Percentiles rank a stretch among this genome's conserved stretches.
These are phyloP conservation scores for Xylaria nigripes DNA, from an alignment of 495 filamentous ascomycete species.

Conservation along the genomic window DNA sequence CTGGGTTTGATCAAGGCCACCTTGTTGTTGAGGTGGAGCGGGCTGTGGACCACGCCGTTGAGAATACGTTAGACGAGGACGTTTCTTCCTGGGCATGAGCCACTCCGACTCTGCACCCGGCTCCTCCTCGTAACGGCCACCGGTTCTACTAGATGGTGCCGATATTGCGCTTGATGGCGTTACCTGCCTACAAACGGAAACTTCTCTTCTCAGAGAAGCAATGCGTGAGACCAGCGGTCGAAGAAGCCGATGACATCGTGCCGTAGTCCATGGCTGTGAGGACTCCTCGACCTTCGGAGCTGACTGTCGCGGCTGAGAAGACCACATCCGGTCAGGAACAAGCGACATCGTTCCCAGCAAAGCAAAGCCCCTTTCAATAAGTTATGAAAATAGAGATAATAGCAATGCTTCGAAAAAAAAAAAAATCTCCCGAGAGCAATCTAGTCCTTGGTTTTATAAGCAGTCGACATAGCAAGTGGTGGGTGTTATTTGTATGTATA, in stretches of 20 bases:
- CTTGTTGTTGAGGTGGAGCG: background rate
- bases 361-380: background rate
- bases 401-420: background rate
- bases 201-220: slow-evolving; percentile 40
- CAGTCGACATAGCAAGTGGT: background rate
- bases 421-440: background rate
- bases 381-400: background rate
- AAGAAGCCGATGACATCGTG: slow-evolving; percentile 48
- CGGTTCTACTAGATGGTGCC: background rate
- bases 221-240: slow-evolving; percentile 48
- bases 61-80: slow-evolving; percentile 23
- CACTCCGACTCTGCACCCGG: slow-evolving; percentile 10
- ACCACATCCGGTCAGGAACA: slow-evolving; percentile 6
- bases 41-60: slow-evolving; percentile 11
- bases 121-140: background rate
- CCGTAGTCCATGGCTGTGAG: slow-evolving; percentile 44
- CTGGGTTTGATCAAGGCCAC: background rate
- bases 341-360: background rate
- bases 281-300: slow-evolving; percentile 12
- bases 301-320: slow-evolving; percentile 14
- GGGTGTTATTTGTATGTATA: too few species aligned
- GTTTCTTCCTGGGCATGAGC: slow-evolving; percentile 21
- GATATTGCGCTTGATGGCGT: background rate
- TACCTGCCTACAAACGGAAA: background rate
- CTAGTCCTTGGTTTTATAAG: background rate